Evolutionary conservation across 495 filamentous ascomycete species (phyloP).

Genomic region (Xylaria grammica): DNA sequence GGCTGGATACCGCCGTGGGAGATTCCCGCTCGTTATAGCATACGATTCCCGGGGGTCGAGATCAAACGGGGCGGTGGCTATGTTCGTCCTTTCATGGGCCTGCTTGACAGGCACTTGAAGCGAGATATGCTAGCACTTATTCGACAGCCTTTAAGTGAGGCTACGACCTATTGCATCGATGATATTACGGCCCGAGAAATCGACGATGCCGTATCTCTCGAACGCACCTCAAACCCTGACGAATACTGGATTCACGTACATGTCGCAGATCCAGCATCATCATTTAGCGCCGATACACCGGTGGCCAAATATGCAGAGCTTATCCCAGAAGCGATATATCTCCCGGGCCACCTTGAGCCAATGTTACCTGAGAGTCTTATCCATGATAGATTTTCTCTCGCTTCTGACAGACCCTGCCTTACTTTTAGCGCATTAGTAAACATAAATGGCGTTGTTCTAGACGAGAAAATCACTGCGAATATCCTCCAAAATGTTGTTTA

Average conservation of each 20-base stretch:
- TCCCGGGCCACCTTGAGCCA: constrained; percentile 70
- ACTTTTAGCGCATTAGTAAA: constrained; percentile 81
- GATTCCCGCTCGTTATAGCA: constrained; percentile 66
- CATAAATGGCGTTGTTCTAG: constrained; percentile 66
- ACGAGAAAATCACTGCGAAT: constrained; percentile 73
- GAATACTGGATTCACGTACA: constrained; percentile 89
- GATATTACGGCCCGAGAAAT: constrained; percentile 72
- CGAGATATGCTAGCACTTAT: constrained; percentile 58
- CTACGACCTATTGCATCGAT: constrained; percentile 87
- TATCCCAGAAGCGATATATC: constrained; percentile 70
- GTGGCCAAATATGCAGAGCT: constrained; percentile 69
- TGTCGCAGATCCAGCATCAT: constrained; percentile 92
- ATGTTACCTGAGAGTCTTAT: constrained; percentile 73
- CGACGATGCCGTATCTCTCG: constrained; percentile 88
- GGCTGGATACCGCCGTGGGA: constrained; percentile 85
- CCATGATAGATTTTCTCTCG: constrained; percentile 70
- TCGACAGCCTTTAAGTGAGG: constrained; percentile 71
- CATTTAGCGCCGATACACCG: constrained; percentile 61
- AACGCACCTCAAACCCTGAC: constrained; percentile 58
- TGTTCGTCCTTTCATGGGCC: constrained; percentile 40
- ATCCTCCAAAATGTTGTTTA: constrained; percentile 73
- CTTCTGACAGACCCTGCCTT: constrained; percentile 67
- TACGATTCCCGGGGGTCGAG: constrained; percentile 57
- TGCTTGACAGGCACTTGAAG: constrained; percentile 31
- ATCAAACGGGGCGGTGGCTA: constrained; percentile 50